Base-by-base conservation (phyloP, 2,329 filamentous ascomycete species). In the Paraconiothyrium sp. region DNA sequence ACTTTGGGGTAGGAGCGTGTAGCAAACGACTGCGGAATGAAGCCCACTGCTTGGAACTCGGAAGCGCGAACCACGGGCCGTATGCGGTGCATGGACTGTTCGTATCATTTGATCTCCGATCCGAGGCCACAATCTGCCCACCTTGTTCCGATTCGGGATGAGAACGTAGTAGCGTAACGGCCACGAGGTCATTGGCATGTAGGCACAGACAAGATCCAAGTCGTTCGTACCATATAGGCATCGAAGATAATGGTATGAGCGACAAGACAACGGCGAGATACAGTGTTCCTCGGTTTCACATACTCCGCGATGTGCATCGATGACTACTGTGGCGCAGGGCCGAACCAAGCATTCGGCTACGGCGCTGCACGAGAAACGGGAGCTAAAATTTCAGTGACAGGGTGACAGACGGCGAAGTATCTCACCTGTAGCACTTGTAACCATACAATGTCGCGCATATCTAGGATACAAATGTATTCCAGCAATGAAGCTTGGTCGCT, bases 341-440 rank as follows among this genome's bases (percentile, higher is more conserved):
- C 24, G 46, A n/a, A 30, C 30, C 46, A 48, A 32, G 11, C 46
- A 13, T 30, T 7, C 14, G 49, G 22, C 11, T 52, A 14, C n/a
- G 16, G 16, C 22, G 35, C 20, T 14, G 22, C 32, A 52, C 20
- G 27, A 22, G 8, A 39, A 20, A n/a, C n/a, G 35, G 49, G 8
- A 52, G 49, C 32, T 27, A 27, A 37, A 4, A 24, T 11, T 13
- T 16, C 20, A 20, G 52, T 55, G 52, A 44, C 27, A 55, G 37
- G 39, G 39, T 55, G 37, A 55, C 27, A 34, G 27, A 14, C 41
- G 52, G 39, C 39, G 24, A 39, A 55, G 24, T 39, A 27, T 46
- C 39, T 44, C 52, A 55, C 52, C 16, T 6, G 27, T 54, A 22
- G 30, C 24, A 54, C 51, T 30, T 11, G 27, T 13, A 10, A 44